These are phyloP conservation scores for Sphagnum magellanicum DNA, from an alignment of 228 moss, liverwort and hornwort species.

Conservation along the genomic window DNA sequence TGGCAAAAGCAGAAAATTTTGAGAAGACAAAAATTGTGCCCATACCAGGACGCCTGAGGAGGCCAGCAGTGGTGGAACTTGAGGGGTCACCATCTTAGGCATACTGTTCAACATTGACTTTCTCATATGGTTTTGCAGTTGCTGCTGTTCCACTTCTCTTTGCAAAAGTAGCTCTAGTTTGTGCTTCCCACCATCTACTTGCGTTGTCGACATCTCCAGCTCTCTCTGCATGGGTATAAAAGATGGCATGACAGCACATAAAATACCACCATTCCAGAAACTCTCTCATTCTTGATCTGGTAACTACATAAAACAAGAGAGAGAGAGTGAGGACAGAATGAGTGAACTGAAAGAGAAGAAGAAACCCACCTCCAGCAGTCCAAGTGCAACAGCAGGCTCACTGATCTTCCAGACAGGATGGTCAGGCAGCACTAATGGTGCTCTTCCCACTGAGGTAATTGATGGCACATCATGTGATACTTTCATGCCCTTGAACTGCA, in stretches of 20 bases:
- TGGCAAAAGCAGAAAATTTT: neutral
- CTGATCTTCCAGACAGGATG: slow-evolving; percentile 72
- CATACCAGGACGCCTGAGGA: neutral
- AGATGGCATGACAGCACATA: neutral
- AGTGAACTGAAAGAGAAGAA: neutral
- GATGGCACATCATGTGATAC: slow-evolving; percentile 47
- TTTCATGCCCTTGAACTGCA: slow-evolving; percentile 65
- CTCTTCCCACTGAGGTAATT: slow-evolving; percentile 31
- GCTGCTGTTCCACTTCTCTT: slow-evolving; percentile 84
- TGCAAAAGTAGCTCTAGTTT: slow-evolving; percentile 77
- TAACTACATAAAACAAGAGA: neutral
- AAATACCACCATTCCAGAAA: neutral
- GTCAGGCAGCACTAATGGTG: slow-evolving; percentile 58
- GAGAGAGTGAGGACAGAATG: neutral
- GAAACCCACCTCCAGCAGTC: slow-evolving; percentile 70
- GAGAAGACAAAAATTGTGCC: neutral
- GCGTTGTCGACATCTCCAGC: slow-evolving; percentile 64
- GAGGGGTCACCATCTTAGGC: slow-evolving; percentile 19
- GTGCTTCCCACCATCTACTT: slow-evolving; percentile 73
- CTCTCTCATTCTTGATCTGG: neutral
- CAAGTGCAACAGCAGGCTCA: slow-evolving; percentile 87
- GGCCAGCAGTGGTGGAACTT: slow-evolving; percentile 5
- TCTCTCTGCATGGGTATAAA: slow-evolving; percentile 49
- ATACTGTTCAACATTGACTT: slow-evolving; percentile 32
- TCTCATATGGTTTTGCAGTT: slow-evolving; percentile 41